phyloP scores from a whole-genome alignment of 2,329 filamentous ascomycete genomes.

The Westerdykella aurantiaca region DNA sequence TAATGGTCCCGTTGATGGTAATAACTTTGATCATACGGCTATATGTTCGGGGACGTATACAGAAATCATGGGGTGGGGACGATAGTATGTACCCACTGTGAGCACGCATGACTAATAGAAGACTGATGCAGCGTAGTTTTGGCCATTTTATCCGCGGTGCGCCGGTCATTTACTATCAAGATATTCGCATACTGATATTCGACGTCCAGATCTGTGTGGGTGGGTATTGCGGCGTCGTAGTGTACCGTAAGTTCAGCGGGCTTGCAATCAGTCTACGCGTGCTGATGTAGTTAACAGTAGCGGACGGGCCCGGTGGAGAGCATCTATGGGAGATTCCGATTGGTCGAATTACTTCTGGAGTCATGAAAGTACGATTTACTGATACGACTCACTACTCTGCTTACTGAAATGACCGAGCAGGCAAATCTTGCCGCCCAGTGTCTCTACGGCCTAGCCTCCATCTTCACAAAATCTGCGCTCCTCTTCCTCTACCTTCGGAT shows the following conservation, averaged over 20 bases:
- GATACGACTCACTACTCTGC: background rate
- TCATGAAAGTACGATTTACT: background rate
- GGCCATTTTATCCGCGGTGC: background rate
- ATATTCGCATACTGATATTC: background rate
- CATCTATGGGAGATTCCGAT: slow-evolving; percentile 3
- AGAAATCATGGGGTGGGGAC: background rate
- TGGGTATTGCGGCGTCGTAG: background rate
- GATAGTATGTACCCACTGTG: background rate
- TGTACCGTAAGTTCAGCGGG: background rate
- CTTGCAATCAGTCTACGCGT: background rate
- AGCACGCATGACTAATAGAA: background rate
- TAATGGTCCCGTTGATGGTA: background rate
- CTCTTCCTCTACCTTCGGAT: slow-evolving; percentile 3
- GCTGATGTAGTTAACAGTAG: background rate
- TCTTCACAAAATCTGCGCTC: slow-evolving; percentile 1
- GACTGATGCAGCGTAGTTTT: background rate
- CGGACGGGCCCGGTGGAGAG: slow-evolving; percentile 1
- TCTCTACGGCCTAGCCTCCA: background rate
- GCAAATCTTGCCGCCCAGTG: slow-evolving; percentile 1
- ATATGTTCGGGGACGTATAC: background rate
- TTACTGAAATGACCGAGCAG: background rate
- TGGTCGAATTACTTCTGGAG: background rate
- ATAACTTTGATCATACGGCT: background rate
- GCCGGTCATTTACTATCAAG: background rate
- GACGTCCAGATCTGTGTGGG: background rate